Base-by-base conservation (phyloP, 177 flowering plant genomes). In the Vitis hybrid region DNA sequence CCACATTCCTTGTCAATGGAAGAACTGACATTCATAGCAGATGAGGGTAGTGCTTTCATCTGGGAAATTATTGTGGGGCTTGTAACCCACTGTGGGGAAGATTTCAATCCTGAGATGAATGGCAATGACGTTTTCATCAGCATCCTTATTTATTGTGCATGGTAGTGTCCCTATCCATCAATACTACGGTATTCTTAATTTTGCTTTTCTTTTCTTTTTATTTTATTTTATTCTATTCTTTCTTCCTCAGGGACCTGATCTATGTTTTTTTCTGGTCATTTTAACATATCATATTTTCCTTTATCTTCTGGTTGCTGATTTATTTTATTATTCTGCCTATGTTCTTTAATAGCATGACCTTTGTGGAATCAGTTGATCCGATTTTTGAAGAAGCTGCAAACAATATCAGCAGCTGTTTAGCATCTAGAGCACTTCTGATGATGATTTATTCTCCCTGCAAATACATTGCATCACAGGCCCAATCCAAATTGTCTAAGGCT, bases 11-110 rank as follows among this genome's bases (percentile, higher is more conserved):
- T 70, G 64, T 71, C 85, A 14, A 12, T 79, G 56, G 72, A 86
- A 69, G 88, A 90, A 67, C 74, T 77, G 58, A 78, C 82, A 64
- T 64, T 63, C 9, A 57, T 68, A 21, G 85, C 80, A 24, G 67
- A 60, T n/a, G 73, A 86, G 69, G 69, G 74, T 66, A 78, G 84
- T 16, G 62, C 88, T 69, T 88, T 77, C 69, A 65, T 90, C 11
- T 94, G 94, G 98, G 91, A 89, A 51, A 83, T 89, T 76, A 84
- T 94, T 76, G 98, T 97, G 69, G 84, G 86, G 82, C 90, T 94
- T 79, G 89, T 85, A 62, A 80, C 78, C 52, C 81, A 88, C 51
- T 83, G 86, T 77, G 66, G 52, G 2, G 86, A 84, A 62, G 82
- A 81, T 72, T 81, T 81, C 65, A 66, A 70, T 21, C 79, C 81